Conservation (phyloP, 306 rosid genomes). For the Sicyos edulis region DNA sequence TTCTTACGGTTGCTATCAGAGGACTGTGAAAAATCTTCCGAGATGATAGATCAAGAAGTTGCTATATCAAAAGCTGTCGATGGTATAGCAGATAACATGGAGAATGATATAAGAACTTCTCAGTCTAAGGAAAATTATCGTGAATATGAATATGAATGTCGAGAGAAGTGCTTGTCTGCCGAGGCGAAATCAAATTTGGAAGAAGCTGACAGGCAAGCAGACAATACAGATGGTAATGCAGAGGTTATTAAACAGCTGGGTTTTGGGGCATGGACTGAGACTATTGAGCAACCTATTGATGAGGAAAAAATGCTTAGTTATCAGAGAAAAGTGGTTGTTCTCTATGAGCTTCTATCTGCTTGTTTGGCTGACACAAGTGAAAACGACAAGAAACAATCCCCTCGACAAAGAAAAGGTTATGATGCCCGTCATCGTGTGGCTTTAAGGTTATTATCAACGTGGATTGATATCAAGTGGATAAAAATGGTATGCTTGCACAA, state of each 20-base stretch:
- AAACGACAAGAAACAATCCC: constrained; percentile 40
- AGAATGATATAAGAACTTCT: constrained; percentile 28
- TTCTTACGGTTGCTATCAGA: constrained; percentile 72
- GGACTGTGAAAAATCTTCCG: constrained; percentile 46
- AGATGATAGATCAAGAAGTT: constrained; percentile 54
- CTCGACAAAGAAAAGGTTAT: constrained; percentile 68
- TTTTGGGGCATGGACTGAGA: constrained; percentile 25
- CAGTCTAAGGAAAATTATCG: constrained; percentile 43
- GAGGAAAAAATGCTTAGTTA: constrained; percentile 58
- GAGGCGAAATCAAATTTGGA: constrained; percentile 40
- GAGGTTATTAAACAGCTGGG: constrained; percentile 28
- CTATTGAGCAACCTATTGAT: constrained; percentile 48
- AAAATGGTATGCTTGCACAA: constrained; percentile 61
- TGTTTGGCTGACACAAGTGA: constrained; percentile 57
- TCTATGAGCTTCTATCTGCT: constrained; percentile 75
- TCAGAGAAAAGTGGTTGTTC: constrained; percentile 74
- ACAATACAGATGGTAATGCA: constrained; percentile 21
- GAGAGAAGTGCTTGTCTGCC: constrained; percentile 47
- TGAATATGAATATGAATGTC: constrained; percentile 54
- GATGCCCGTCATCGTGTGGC: constrained; percentile 89
- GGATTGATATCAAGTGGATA: constrained; percentile 83
- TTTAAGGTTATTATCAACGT: constrained; percentile 61
- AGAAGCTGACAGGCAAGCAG: no score
- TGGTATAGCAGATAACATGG: constrained; percentile 47
- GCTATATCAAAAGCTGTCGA: constrained; percentile 63